Base-by-base conservation (phyloP, 129 eudicot genomes). In the Flaveria brownii region DNA sequence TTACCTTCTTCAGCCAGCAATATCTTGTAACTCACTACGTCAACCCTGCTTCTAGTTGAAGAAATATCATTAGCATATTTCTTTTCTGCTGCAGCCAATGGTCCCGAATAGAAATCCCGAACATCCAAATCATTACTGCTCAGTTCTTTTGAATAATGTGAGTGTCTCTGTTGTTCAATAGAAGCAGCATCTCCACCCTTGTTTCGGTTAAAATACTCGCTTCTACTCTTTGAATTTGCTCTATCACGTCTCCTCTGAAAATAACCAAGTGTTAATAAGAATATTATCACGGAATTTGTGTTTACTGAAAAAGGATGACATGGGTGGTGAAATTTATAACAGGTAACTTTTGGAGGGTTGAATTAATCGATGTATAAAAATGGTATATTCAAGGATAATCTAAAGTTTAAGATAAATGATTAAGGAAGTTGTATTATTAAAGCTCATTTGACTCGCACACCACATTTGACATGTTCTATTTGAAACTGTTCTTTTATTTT, bases 71-170 rank as follows among this genome's bases (percentile, higher is more conserved):
- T 33, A 33, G 7, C 39, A 33, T 33, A 33, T 33, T 33, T 33
- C 39, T 33, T 33, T 33, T 33, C 39, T 33, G 39, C 39, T 33
- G 39, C 39, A 33, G 26, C 77, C 68, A 89, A 78, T 43, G 97
- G 91, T 42, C 96, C 97, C 3, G 97, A 92, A 83, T 84, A 50
- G 9, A 90, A 82, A 52, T 74, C 81, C 79, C 77, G 43, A 18
- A 47, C 76, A 33, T 33, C 39, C 39, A 33, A 33, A 33, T 33
- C 39, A 33, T 33, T 33, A 33, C 6, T 33, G 6, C 39, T 33
- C 39, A 33, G 39, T 78, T 84, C 93, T 73, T 86, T 77, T 10
- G 39, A 30, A 45, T 61, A 45, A 74, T 83, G 82, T 7, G 82
- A 23, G 1, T 25, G 63, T 76, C 88, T 80, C n/a, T 82, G 76